phyloP scores from a whole-genome alignment of 768 basidiomycete species.

The Dentipellis sp. region DNA sequence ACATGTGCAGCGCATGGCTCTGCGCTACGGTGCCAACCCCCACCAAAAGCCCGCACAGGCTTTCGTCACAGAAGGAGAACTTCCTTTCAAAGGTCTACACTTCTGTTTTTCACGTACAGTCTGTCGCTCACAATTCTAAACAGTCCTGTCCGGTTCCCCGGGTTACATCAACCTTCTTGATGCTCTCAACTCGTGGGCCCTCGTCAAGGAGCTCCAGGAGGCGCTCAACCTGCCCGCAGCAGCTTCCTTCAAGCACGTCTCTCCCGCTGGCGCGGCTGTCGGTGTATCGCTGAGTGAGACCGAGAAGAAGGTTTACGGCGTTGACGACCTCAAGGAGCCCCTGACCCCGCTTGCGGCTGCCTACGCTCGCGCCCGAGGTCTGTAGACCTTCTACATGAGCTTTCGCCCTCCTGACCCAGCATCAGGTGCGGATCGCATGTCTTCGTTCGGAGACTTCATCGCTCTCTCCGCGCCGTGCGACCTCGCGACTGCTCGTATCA shows the following conservation, averaged over 20 bases:
- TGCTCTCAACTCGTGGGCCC: slow-evolving; percentile 92
- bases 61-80: slow-evolving; percentile 76
- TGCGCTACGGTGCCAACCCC: slow-evolving; percentile 96
- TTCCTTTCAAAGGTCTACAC: slow-evolving; percentile 83
- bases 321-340: slow-evolving; percentile 87
- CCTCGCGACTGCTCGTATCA: slow-evolving; percentile 89
- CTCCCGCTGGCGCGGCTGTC: slow-evolving; percentile 94
- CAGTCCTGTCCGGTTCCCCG: slow-evolving; percentile 88
- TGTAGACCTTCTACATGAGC: background rate
- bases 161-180: slow-evolving; percentile 99
- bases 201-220: slow-evolving; percentile 88
- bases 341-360: slow-evolving; percentile 86
- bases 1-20: slow-evolving; percentile 71
- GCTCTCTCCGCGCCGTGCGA: slow-evolving; percentile 91
- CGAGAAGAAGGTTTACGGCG: slow-evolving; percentile 93
- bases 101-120: background rate
- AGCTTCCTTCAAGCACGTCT: slow-evolving; percentile 99
- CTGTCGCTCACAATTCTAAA: background rate
- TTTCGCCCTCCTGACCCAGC: background rate
- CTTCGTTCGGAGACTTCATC: slow-evolving; percentile 98
- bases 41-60: slow-evolving; percentile 99
- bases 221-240: slow-evolving; percentile 88
- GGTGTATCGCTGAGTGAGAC: slow-evolving; percentile 73
- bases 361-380: slow-evolving; percentile 92
- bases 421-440: slow-evolving; percentile 94